These are phyloP conservation scores for Aureobasidium sp. DNA, from an alignment of 2,329 filamentous ascomycete species.

Conservation along the genomic window DNA sequence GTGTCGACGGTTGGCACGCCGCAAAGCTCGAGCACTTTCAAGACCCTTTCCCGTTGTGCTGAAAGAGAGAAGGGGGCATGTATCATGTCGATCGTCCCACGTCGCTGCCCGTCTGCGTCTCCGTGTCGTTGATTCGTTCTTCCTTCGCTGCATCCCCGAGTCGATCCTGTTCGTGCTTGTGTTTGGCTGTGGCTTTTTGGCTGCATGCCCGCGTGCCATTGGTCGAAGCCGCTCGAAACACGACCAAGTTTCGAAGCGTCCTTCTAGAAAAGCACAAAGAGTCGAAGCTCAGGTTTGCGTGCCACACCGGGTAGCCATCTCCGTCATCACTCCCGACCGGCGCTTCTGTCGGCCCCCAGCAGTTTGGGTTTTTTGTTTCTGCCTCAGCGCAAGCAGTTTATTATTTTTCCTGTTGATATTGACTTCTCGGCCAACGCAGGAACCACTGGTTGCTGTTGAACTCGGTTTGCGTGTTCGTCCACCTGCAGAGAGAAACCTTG, in stretches of 20 bases:
- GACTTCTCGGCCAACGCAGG: background rate
- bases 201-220: background rate
- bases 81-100: slow-evolving; percentile 10
- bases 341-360: slow-evolving; percentile 11
- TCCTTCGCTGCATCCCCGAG: background rate
- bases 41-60: slow-evolving; percentile 9
- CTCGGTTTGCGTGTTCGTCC: background rate
- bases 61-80: slow-evolving; percentile 3
- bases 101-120: background rate
- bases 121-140: background rate
- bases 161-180: slow-evolving; percentile 8
- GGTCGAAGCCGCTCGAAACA: slow-evolving; percentile 1
- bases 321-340: slow-evolving; percentile 5
- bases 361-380: background rate
- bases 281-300: slow-evolving; percentile 4
- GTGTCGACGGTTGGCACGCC: background rate
- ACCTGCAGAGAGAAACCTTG: background rate
- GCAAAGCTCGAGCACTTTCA: background rate
- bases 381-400: background rate
- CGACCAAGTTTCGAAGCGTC: slow-evolving; percentile 9
- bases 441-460: background rate
- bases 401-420: background rate
- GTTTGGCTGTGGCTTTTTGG: slow-evolving; percentile 1
- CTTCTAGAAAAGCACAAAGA: slow-evolving; percentile 11
- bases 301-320: background rate